Percentiles rank a stretch among this genome's conserved stretches.
Evolutionary conservation across 331 rosid species (phyloP).

Genomic region (Phaseolus coccineus): DNA sequence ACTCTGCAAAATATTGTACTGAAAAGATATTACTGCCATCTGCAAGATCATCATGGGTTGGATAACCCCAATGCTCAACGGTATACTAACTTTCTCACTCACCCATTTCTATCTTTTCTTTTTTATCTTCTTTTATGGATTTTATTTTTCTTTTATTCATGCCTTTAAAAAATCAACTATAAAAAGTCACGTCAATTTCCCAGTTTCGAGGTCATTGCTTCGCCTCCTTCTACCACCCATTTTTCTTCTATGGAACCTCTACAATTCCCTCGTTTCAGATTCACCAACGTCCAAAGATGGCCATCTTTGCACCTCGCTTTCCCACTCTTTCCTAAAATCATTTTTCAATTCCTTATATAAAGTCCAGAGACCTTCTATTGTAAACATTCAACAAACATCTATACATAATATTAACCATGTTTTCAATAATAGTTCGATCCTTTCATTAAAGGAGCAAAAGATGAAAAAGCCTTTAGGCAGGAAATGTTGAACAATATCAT

Average conservation of each 20-base stretch:
- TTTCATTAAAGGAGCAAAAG: not conserved
- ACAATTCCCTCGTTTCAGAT: slow-evolving; percentile 28
- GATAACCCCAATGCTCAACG: slow-evolving; percentile 24
- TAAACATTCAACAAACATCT: not conserved
- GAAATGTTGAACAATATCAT: too few relatives aligned
- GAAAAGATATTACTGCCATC: slow-evolving; percentile 7
- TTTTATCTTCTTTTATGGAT: not conserved
- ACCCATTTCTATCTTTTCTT: not conserved
- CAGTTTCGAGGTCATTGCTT: not conserved
- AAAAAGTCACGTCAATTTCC: slow-evolving; percentile 27
- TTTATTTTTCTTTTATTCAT: not conserved
- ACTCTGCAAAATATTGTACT: slow-evolving; percentile 30
- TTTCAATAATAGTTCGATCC: not conserved
- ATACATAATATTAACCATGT: not conserved
- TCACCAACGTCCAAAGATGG: slow-evolving; percentile 43
- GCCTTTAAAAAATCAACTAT: not conserved
- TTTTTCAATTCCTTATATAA: not conserved
- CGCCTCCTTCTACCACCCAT: not conserved
- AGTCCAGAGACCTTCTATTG: not conserved
- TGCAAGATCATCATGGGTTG: slow-evolving; percentile 19
- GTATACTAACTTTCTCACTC: slow-evolving; percentile 22
- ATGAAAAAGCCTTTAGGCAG: not conserved
- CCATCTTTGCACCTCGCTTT: slow-evolving; percentile 29
- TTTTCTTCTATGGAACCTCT: not conserved
- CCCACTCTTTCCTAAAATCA: not conserved